Base-by-base conservation (phyloP, 352 stramenopile genomes). In the Globisporangium sylvaticum region DNA sequence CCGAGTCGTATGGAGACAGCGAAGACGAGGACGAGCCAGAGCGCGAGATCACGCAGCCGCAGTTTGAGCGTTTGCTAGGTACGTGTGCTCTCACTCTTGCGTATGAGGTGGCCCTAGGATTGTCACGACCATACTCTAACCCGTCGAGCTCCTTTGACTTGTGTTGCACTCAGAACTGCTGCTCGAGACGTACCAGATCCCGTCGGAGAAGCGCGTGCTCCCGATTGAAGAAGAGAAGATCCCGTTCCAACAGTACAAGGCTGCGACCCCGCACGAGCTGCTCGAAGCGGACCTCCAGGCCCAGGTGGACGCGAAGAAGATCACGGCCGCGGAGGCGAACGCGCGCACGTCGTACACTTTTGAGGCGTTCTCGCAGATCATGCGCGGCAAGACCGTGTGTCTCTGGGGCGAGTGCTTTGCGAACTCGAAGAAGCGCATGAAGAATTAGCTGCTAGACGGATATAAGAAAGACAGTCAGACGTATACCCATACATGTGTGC, bases 381-480 rank as follows among this genome's bases (percentile, higher is more conserved):
- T 95, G 82, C 81, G 81, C 32, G 80, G 84, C 74, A 91, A 91
- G 72, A 82, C 70, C 24, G 76, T 95, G 68, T 95, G 87, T 75
- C 66, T 95, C 25, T 95, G 87, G 87, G 87, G 87, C 66, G 87
- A 95, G 65, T 95, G 87, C 69, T 95, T 93, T 65, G 76, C 81
- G 58, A 92, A 87, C 69, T 80, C 71, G 42, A 93, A 89, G 75
- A 95, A 93, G 75, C 80, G 81, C 58, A 92, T 92, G 84, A 92
- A 90, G 70, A 92, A 88, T 66, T 92, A 88, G 62, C 24, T 62
- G 53, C 24, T 52, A 56, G 64, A 50, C 46, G 39, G 27, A 53
- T 27, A 48, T 29, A 61, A 61, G 18, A 58, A 58, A 44, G 48
- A 55, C n/a, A 29, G n/a, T 9, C 42, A 50, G 42, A 44, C 3